Conservation (phyloP, 2,329 filamentous ascomycete genomes). For the Stagonosporopsis tanaceti region DNA sequence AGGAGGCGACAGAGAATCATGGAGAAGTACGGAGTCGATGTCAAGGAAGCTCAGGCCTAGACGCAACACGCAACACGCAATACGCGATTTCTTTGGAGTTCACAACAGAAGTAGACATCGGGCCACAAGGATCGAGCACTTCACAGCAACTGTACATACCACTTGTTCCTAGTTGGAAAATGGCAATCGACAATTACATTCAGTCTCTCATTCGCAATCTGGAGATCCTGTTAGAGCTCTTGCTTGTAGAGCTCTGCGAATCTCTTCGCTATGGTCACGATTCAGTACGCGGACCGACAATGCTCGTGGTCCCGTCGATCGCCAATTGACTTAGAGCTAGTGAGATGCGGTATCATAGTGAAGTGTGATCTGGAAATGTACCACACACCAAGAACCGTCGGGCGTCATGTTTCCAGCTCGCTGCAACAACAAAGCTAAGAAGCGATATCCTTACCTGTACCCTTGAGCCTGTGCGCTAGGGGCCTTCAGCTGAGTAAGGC, state of each 20-base stretch:
- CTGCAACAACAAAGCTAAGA: no score
- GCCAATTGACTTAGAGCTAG: no score
- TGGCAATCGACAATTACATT: conserved; percentile 6
- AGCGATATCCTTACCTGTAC: neutral
- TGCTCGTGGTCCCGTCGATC: neutral
- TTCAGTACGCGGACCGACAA: neutral
- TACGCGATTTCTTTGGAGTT: conserved; percentile 32
- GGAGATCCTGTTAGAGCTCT: neutral
- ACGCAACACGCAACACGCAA: conserved; percentile 23
- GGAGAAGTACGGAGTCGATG: conserved; percentile 87
- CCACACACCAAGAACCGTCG: neutral
- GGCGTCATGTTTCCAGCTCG: no score
- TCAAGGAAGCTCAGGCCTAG: conserved; percentile 53
- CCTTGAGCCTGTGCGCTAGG: neutral
- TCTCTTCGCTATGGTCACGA: neutral
- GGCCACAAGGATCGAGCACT: conserved; percentile 19
- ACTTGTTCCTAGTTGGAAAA: conserved; percentile 19
- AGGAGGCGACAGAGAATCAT: conserved; percentile 81
- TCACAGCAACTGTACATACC: conserved; percentile 30
- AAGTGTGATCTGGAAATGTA: neutral
- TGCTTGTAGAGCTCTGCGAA: neutral
- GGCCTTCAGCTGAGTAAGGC: neutral
- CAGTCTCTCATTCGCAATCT: neutral
- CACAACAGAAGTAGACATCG: conserved; percentile 26
- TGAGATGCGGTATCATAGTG: neutral